Base-by-base conservation (phyloP, 495 filamentous ascomycete species). In the Penicillium antarcticum region DNA sequence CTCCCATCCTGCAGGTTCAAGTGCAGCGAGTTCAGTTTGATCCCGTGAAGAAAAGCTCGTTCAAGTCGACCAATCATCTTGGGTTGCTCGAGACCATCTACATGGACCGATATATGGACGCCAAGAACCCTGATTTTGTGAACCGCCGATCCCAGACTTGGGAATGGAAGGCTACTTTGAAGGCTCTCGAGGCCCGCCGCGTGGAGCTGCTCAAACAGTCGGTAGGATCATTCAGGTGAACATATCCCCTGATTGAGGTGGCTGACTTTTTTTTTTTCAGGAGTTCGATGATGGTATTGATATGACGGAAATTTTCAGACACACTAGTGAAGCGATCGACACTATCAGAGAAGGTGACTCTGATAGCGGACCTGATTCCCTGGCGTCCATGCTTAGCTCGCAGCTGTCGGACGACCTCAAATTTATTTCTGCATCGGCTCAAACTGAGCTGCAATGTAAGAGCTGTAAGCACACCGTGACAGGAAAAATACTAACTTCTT, bases 51-150 rank as follows among this genome's bases (percentile, higher is more conserved):
- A 79, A 80, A 42, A 69, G 69, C 18, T 74, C 82, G 2, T 85
- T 78, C 61, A 97, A 96, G 55, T 90, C 90, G 9, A 83, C 85
- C 23, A 84, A 91, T 42, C 87, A 88, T 34, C 74, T 97, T 16
- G 73, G 79, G 11, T 78, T 98, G 18, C 79, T 82, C 14, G 84
- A 92, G 43, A 83, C 78, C 2, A 80, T 98, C 29, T 97, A 87
- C 63, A 74, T 98, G 41, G 94, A 97, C 68, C 82, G 92, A 12
- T 98, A 92, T 66, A 86, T 95, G 76, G 87, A 94, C 42, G 79
- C 78, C 3, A 73, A 77, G 26, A 71, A 80, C 23, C 76, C 79
- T 0, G 65, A 75, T 4, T 66, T 94, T 2, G 76, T 85, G 62
- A 60, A 72, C 29, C 74, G 77, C n/a, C 83, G 89, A 19, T 74